Evolutionary conservation across 2,329 filamentous ascomycete species (phyloP), one percentile per base, ranked within the genome.

Genomic region (Penicillium sp.): DNA sequence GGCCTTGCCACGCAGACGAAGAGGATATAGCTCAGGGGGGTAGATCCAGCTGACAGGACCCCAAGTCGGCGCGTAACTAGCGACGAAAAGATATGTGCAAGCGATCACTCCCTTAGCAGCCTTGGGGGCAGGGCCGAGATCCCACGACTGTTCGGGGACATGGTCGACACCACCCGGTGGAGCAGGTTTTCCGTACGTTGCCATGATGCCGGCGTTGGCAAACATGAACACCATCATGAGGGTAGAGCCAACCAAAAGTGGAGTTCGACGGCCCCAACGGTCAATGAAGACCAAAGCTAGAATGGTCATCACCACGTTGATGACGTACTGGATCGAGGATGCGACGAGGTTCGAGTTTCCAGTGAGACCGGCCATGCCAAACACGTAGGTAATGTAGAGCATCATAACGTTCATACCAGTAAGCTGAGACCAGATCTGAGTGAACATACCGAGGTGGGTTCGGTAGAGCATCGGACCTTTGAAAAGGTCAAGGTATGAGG

Each of bases 301-400:
- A 8, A 92, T 71, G 0, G 90, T 93, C 85, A 90, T 89, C 50
- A 85, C 60, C 2, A 93, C 88, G 69, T 92, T 92, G 78, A 93
- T 90, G 62, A 91, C 80, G 68, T 89, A 90, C 67, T 89, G 85
- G 61, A 90, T 89, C 8, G 82, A 84, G 30, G 85, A 87, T 4
- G 87, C 82, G 35, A 88, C 73, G n/a, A 90, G 79, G 26, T 85
- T 81, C 55, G 78, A 81, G 64, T 83, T 79, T 11, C 80, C 81
- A 2, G 73, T 76, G 4, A 88, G 74, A 16, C 87, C 87, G 19
- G 87, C 86, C 88, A 90, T 90, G 10, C 80, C 80, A 67, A 90
- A 89, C 55, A 89, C 81, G 61, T 70, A 70, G 40, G 80, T 80
- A 56, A 88, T 87, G 64, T 88, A 88, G 71, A 86, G 87, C 84